These are phyloP conservation scores for Chloris gayana DNA, from an alignment of 176 grass and related monocot genomes.

Conservation along the genomic window DNA sequence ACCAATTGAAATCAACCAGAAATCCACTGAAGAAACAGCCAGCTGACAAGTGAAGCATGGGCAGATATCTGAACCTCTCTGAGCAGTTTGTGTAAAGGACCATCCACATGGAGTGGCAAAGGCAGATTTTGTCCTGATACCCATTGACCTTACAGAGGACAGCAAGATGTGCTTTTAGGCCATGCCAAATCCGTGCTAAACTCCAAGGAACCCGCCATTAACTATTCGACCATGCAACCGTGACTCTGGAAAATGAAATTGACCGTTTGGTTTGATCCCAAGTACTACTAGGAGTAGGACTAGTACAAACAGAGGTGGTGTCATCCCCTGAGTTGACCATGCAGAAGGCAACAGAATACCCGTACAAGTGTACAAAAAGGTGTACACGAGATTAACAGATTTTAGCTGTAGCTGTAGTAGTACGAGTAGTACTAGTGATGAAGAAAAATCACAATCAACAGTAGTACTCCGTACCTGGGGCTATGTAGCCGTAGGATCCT, in stretches of 20 bases:
- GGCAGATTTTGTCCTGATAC: too few species aligned
- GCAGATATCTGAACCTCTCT: background rate
- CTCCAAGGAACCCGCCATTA: background rate
- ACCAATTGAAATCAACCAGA: background rate
- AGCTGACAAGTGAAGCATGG: too few species aligned
- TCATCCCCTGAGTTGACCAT: slow-evolving; percentile 38
- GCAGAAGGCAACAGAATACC: slow-evolving; percentile 21
- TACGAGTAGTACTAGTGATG: too few species aligned
- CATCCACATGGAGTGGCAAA: background rate
- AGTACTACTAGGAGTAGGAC: too few species aligned
- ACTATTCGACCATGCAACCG: too few species aligned
- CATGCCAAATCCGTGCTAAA: slow-evolving; percentile 34
- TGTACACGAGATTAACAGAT: background rate
- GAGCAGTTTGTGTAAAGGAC: background rate
- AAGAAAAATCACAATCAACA: too few species aligned
- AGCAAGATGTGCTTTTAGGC: slow-evolving; percentile 7
- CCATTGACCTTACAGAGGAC: slow-evolving; percentile 7
- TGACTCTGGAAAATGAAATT: background rate
- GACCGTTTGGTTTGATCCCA: background rate
- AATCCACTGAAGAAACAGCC: too few species aligned
- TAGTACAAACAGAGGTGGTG: too few species aligned
- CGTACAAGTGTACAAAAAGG: background rate
- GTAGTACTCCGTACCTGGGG: too few species aligned
- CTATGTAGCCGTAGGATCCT: slow-evolving; percentile 95
- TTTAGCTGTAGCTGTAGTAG: too few species aligned